Evolutionary conservation across 805 yeast genomes (phyloP).

Genomic region (Pichia cabralensis): DNA sequence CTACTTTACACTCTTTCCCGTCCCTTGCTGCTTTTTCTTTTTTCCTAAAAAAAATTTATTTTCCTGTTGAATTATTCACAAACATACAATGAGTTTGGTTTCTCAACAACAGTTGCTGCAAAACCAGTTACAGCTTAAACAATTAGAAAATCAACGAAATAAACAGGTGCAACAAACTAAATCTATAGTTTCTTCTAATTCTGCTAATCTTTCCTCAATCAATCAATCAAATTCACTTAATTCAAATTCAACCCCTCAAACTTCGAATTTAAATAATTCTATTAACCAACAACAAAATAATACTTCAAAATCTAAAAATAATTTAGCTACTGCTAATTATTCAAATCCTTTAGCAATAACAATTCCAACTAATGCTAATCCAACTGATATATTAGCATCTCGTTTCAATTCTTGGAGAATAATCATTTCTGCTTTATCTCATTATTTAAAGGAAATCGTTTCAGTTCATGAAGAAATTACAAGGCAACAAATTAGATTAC

Average conservation of each 20-base stretch:
- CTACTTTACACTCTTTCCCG: too few relatives aligned
- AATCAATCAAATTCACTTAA: not conserved
- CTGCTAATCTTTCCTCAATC: conserved; percentile 28
- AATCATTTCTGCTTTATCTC: conserved; percentile 62
- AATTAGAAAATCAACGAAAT: conserved; percentile 33
- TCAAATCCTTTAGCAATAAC: conserved; percentile 38
- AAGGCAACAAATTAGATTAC: conserved; percentile 70
- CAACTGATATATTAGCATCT: conserved; percentile 78
- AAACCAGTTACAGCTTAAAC: conserved; percentile 37
- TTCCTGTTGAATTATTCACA: not conserved
- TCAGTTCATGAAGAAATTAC: conserved; percentile 82
- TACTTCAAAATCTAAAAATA: too few relatives aligned
- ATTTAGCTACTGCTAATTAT: conserved; percentile 22
- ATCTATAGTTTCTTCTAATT: conserved; percentile 22
- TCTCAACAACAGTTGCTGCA: conserved; percentile 37
- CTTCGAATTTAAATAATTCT: too few relatives aligned
- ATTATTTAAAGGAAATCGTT: conserved; percentile 69
- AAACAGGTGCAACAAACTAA: conserved; percentile 34
- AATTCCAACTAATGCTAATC: conserved; percentile 56
- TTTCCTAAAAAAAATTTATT: too few relatives aligned
- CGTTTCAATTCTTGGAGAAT: conserved; percentile 83
- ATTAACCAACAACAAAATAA: too few relatives aligned
- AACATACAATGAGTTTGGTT: conserved; percentile 26
- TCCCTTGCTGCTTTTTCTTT: not conserved
- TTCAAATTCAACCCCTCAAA: too few relatives aligned